A percentile compares a stretch with the other conserved stretches of the same genome.
phyloP scores from a whole-genome alignment of 2,329 filamentous ascomycete genomes.

The Cryphonectria naterciae region DNA sequence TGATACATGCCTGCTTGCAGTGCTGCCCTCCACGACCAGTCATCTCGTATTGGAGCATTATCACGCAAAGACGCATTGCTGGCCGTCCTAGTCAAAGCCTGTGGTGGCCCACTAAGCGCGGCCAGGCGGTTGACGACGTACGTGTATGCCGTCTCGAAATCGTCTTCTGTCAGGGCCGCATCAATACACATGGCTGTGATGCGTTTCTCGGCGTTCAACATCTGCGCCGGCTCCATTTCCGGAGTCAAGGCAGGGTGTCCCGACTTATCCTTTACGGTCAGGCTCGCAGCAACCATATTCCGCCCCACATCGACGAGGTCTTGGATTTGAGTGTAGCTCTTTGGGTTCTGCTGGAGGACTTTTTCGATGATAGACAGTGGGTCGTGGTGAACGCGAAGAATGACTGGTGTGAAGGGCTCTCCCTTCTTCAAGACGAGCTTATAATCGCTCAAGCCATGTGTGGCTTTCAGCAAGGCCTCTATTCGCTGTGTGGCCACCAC shows the following conservation, averaged over 20 bases:
- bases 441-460: conserved; percentile 76
- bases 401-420: conserved; percentile 78
- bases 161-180: conserved; percentile 71
- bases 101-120: conserved; percentile 34
- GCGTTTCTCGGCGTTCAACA: conserved; percentile 59
- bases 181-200: conserved; percentile 82
- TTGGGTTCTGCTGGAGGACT: conserved; percentile 74
- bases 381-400: conserved; percentile 76
- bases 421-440: conserved; percentile 78
- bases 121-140: conserved; percentile 75
- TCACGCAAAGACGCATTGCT: conserved; percentile 32
- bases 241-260: conserved; percentile 33
- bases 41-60: conserved; percentile 47
- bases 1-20: conserved; percentile 78
- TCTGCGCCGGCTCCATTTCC: conserved; percentile 37
- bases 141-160: conserved; percentile 85
- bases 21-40: conserved; percentile 79
- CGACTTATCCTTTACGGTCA: conserved; percentile 43
- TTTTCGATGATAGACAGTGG: conserved; percentile 74
- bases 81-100: conserved; percentile 31
- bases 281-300: conserved; percentile 66
- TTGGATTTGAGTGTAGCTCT: conserved; percentile 74
- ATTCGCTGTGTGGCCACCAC: conserved; percentile 56
- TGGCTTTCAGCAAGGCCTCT: conserved; percentile 70
- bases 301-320: conserved; percentile 72